These are phyloP conservation scores for Sistotremastrum suecicum DNA, from an alignment of 768 basidiomycete species.

Conservation along the genomic window DNA sequence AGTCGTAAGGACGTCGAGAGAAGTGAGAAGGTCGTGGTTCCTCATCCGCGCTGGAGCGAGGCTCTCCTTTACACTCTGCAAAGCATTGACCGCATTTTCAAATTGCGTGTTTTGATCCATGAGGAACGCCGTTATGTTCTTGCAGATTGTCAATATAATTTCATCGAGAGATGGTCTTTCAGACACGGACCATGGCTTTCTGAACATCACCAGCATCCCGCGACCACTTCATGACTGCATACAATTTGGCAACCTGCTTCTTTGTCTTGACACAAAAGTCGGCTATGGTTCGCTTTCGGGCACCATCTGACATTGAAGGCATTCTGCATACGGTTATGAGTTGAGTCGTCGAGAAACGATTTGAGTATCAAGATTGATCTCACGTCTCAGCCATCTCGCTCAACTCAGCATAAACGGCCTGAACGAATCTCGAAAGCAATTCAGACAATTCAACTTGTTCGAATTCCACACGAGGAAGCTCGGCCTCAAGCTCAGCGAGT, in stretches of 20 bases:
- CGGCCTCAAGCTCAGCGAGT: conserved; percentile 49
- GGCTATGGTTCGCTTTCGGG: conserved; percentile 66
- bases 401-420: conserved; percentile 71
- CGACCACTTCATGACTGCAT: conserved; percentile 79
- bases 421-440: conserved; percentile 60
- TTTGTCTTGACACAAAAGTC: conserved; percentile 88
- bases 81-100: conserved; percentile 44
- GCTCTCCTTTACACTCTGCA: conserved; percentile 52
- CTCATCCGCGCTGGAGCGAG: conserved; percentile 79
- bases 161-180: neutral
- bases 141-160: conserved; percentile 5
- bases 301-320: conserved; percentile 71
- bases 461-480: conserved; percentile 60
- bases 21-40: conserved; percentile 88
- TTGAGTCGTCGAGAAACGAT: neutral
- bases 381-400: conserved; percentile 80
- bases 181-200: conserved; percentile 59
- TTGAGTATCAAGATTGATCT: conserved; percentile 13
- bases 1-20: conserved; percentile 75
- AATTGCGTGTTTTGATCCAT: conserved; percentile 79
- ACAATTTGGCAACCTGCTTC: conserved; percentile 80
- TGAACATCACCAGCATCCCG: conserved; percentile 73
- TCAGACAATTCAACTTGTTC: conserved; percentile 65
- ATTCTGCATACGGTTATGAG: conserved; percentile 26
- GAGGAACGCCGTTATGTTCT: conserved; percentile 84